Evolutionary conservation across 331 rosid species (phyloP).

Genomic region (Quercus phellos): DNA sequence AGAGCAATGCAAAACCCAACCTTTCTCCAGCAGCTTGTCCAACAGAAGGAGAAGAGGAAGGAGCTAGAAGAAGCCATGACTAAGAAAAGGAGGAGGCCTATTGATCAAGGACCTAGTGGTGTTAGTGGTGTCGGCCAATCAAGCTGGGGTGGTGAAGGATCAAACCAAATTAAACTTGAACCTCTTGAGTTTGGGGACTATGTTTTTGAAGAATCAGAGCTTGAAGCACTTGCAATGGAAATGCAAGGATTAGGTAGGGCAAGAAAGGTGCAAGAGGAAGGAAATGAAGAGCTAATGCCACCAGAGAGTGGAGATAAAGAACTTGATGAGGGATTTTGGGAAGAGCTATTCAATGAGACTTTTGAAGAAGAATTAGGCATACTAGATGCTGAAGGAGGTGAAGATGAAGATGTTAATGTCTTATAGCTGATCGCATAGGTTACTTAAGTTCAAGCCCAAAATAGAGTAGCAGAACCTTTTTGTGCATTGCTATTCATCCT

Average conservation of each 20-base stretch:
- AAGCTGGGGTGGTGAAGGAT: constrained; percentile 15
- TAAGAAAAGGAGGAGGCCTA: constrained; percentile 81
- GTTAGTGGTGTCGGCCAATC: constrained; percentile 30
- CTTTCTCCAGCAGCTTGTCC: constrained; percentile 60
- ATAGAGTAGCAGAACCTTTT: constrained; percentile 21
- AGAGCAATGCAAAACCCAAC: constrained; percentile 83
- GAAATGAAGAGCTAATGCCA: constrained; percentile 23
- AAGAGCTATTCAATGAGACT: constrained; percentile 57
- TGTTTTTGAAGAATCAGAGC: constrained; percentile 58
- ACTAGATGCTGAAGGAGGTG: constrained; percentile 24
- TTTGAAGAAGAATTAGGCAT: constrained; percentile 31
- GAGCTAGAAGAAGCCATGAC: constrained; percentile 62
- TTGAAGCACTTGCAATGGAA: constrained; percentile 79
- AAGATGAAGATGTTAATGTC: constrained; percentile 45
- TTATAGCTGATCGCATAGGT: constrained; percentile 47
- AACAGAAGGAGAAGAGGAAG: constrained; percentile 56
- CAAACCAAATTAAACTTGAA: constrained; percentile 45
- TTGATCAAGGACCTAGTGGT: constrained; percentile 46
- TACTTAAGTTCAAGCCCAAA: constrained; percentile 55
- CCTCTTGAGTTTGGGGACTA: constrained; percentile 39
- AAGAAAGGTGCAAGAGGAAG: constrained; percentile 35
- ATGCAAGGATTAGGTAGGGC: constrained; percentile 72
- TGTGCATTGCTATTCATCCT: constrained; percentile 15
- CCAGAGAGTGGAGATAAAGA: constrained; percentile 51
- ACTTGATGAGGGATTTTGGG: constrained; percentile 87